Conservation (phyloP, 176 grass and related monocot genomes). For the Aegilops tauschii region DNA sequence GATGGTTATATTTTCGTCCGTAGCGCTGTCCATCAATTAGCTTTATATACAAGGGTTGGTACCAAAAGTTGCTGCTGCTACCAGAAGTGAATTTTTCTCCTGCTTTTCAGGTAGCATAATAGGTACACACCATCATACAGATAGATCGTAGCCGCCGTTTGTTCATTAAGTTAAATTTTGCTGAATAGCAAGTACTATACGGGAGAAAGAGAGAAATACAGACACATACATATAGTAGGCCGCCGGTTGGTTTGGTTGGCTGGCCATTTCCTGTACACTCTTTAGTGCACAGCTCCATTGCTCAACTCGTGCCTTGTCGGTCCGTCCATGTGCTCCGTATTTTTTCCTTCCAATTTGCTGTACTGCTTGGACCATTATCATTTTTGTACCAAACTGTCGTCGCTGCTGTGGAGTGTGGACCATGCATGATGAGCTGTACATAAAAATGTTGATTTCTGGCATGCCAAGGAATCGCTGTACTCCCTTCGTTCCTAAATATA, state of each 20-base stretch:
- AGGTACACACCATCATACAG: slow-evolving; percentile 31
- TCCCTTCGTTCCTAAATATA: too few relatives aligned
- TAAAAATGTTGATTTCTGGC: background rate
- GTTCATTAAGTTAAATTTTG: slow-evolving; percentile 34
- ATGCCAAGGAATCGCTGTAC: background rate
- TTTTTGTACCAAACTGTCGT: slow-evolving; percentile 27
- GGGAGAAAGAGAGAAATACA: background rate
- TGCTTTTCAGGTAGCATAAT: slow-evolving; percentile 41
- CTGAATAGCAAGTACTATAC: background rate
- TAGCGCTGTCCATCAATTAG: slow-evolving; percentile 7
- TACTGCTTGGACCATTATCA: background rate
- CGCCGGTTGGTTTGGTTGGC: background rate
- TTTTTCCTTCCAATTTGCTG: background rate
- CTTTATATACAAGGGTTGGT: slow-evolving; percentile 35
- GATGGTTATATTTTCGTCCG: slow-evolving; percentile 2
- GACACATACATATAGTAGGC: slow-evolving; percentile 1
- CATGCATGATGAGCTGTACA: slow-evolving; percentile 29
- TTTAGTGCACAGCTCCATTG: background rate
- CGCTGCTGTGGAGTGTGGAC: slow-evolving; percentile 24
- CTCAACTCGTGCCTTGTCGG: slow-evolving; percentile 5
- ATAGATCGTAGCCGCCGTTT: slow-evolving; percentile 35
- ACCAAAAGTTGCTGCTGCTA: slow-evolving; percentile 11
- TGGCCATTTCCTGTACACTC: slow-evolving; percentile 26
- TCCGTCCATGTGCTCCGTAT: slow-evolving; percentile 10
- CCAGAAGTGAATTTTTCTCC: slow-evolving; percentile 36